Evolutionary conservation across 1,284 basidiomycete genomes (phyloP), one percentile per base, ranked within the genome.

Genomic region (Agaricales sp.): DNA sequence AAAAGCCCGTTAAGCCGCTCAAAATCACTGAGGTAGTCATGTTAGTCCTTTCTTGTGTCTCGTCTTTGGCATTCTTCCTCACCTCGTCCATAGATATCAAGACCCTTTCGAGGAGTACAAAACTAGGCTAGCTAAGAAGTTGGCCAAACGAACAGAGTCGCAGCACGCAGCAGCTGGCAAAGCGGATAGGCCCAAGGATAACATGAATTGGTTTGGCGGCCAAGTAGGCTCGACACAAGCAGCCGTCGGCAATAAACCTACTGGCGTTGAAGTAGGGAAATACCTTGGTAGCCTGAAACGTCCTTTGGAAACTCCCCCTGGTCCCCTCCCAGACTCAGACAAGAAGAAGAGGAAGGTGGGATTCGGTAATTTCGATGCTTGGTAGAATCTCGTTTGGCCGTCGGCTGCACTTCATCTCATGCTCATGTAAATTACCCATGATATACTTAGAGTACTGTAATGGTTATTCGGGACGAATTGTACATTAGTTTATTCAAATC

Each of bases 41-140:
- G 85, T 88, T 57, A 21, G 82, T 65, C 18, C 23, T 21, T 19
- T 6, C 46, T 14, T 46, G 43, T 23, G 23, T 18, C 18, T 47
- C 1, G 16, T 4, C 24, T 45, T 20, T 23, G 14, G 21, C 53
- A 8, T 18, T 52, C 24, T 8, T 23, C 48, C 23, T 19, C 50
- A 22, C 43, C 46, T 50, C 26, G 51, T 3, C 37, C 46, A 18
- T 53, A 87, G 84, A 45, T 83, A 86, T 57, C 84, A 89, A 65
- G 89, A 92, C 61, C 90, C 89, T 0, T 92, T 91, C 54, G 84
- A 91, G 49, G 84, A 85, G 26, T 91, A 91, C 63, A 89, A 90
- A 59, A 71, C 68, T 12, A 80, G 87, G 8, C 73, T 87, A 14
- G 75, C 78, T 22, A 88, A 83, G 60, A 87, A 86, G 55, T 70